These are phyloP conservation scores for Penicillium capsulatum DNA, from an alignment of 2,329 filamentous ascomycete species.

Conservation along the genomic window DNA sequence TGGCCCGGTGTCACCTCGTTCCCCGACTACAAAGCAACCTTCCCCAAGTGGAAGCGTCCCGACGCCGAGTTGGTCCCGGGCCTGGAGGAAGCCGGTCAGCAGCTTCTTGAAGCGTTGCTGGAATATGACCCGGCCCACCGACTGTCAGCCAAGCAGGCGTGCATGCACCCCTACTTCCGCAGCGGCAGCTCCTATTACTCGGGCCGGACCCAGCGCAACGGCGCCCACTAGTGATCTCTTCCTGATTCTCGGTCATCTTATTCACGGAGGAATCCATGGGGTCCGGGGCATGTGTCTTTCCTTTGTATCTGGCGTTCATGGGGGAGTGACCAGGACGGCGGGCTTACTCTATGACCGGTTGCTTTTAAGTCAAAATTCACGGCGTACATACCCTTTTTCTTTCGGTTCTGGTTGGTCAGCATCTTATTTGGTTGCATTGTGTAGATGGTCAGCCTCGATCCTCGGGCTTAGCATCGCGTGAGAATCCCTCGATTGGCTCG, in stretches of 20 bases:
- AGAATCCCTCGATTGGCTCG: too few species aligned
- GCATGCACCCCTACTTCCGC: conserved; percentile 77
- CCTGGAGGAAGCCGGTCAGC: conserved; percentile 60
- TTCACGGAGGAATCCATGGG: conserved; percentile 11
- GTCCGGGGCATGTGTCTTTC: conserved; percentile 15
- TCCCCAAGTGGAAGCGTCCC: conserved; percentile 84
- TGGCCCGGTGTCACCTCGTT: conserved; percentile 95
- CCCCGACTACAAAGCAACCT: conserved; percentile 87
- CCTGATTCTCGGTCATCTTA: conserved; percentile 17
- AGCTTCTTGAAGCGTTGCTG: conserved; percentile 62
- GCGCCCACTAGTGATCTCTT: conserved; percentile 34
- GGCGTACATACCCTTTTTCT: conserved; percentile 28
- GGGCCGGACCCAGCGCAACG: conserved; percentile 37
- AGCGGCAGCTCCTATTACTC: conserved; percentile 49
- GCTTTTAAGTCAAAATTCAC: conserved; percentile 28
- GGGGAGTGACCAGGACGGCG: conserved; percentile 28
- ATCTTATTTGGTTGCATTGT: too few species aligned
- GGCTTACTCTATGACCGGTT: conserved; percentile 30
- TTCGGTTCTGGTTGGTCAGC: not conserved
- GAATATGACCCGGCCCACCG: conserved; percentile 83
- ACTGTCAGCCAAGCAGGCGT: conserved; percentile 84
- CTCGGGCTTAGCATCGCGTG: too few species aligned
- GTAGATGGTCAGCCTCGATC: too few species aligned
- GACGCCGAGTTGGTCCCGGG: conserved; percentile 63
- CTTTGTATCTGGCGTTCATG: conserved; percentile 33